Percentiles rank a stretch among this genome's conserved stretches.
Conservation (phyloP, 208 protist genomes). For the Trypanosoma lewisi region DNA sequence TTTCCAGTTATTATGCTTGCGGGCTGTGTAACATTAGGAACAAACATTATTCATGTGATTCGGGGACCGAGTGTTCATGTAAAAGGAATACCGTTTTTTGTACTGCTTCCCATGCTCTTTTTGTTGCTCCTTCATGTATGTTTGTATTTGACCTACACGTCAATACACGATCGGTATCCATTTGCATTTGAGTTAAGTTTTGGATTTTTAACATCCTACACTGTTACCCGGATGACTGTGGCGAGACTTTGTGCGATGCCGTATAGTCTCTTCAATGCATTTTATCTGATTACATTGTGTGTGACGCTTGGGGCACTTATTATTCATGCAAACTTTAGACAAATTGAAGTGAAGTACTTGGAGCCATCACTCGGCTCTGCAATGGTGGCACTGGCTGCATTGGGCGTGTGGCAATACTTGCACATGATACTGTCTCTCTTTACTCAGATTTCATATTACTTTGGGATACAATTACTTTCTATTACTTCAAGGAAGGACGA, state of each 20-base stretch:
- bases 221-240: constrained; percentile 75
- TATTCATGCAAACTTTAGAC: constrained; percentile 32
- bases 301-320: constrained; percentile 27
- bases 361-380: constrained; percentile 37
- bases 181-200: constrained; percentile 80
- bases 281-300: constrained; percentile 45
- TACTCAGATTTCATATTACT: constrained; percentile 30
- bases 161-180: constrained; percentile 48
- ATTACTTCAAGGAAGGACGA: constrained; percentile 12
- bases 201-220: constrained; percentile 66
- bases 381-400: constrained; percentile 35
- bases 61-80: constrained; percentile 21
- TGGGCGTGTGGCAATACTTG: constrained; percentile 55
- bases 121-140: constrained; percentile 45
- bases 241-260: constrained; percentile 75
- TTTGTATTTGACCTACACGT: constrained; percentile 41
- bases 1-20: constrained; percentile 38
- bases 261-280: constrained; percentile 43
- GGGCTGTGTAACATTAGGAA: constrained; percentile 42
- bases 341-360: constrained; percentile 31
- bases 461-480: constrained; percentile 29
- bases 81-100: constrained; percentile 32
- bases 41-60: constrained; percentile 58
- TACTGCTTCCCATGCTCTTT: constrained; percentile 41
- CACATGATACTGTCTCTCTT: constrained; percentile 70